phyloP scores from a whole-genome alignment of 352 stramenopile species.

The Phytophthora cajani region DNA sequence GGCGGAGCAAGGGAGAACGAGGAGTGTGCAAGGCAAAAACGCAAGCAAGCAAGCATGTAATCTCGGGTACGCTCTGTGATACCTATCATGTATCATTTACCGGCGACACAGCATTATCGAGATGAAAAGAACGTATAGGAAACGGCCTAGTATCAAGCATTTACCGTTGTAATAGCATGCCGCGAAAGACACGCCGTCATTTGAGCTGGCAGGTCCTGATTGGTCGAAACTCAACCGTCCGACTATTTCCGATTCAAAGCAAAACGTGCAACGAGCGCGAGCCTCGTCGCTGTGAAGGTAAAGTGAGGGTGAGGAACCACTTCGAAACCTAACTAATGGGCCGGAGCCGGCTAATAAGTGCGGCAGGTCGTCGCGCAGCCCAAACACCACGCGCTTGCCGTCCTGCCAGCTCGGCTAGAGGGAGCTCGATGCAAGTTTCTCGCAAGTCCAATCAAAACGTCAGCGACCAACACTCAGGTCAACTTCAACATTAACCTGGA shows the following conservation, averaged over 20 bases:
- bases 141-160: not conserved
- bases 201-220: conserved; percentile 61
- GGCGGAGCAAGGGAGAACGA: not conserved
- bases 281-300: no score
- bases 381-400: conserved; percentile 99
- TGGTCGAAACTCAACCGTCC: conserved; percentile 36
- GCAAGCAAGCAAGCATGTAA: not conserved
- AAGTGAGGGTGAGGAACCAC: no score
- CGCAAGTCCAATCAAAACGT: not conserved
- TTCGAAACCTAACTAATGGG: no score
- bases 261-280: no score
- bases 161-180: not conserved
- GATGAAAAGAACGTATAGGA: not conserved
- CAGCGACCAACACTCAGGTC: conserved; percentile 30
- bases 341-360: conserved; percentile 36
- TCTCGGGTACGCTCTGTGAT: not conserved
- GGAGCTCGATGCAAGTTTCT: no score
- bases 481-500: conserved; percentile 3
- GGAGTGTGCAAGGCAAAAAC: not conserved
- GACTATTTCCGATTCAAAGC: conserved; percentile 2
- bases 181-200: conserved; percentile 9
- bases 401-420: conserved; percentile 89
- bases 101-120: not conserved
- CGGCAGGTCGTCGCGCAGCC: conserved; percentile 74
- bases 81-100: not conserved